These are phyloP conservation scores for Neurospora sp. DNA, from an alignment of 495 filamentous ascomycete genomes.

Conservation along the genomic window DNA sequence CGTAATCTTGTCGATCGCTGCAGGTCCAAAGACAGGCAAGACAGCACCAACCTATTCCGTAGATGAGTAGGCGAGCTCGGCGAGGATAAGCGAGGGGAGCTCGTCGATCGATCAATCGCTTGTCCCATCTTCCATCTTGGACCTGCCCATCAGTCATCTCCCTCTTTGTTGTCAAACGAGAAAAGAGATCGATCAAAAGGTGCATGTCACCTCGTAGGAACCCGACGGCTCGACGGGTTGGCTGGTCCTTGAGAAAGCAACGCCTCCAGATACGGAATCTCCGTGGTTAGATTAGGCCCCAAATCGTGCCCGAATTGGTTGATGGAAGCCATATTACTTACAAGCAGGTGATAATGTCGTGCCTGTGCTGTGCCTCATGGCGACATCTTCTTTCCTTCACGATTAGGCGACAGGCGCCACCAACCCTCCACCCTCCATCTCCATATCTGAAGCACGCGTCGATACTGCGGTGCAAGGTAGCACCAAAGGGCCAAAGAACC, in stretches of 20 bases:
- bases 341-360: background rate
- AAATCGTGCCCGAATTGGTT: background rate
- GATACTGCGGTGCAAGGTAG: constrained; percentile 8
- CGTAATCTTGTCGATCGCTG: background rate
- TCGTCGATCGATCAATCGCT: background rate
- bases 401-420: background rate
- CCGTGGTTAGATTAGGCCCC: background rate
- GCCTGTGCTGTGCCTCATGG: background rate
- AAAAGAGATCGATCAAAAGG: background rate
- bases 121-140: background rate
- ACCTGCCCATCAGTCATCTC: background rate
- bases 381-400: background rate
- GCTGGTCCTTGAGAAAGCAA: background rate
- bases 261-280: background rate
- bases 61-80: background rate
- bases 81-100: background rate
- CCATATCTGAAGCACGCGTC: constrained; percentile 8
- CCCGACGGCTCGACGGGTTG: background rate
- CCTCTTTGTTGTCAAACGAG: background rate
- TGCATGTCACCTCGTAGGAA: background rate
- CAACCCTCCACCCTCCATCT: background rate
- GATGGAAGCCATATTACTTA: background rate
- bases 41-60: background rate
- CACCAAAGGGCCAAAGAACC: constrained; percentile 4
- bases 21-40: background rate